These are phyloP conservation scores for Poronia punctata DNA, from an alignment of 495 filamentous ascomycete genomes.

Conservation along the genomic window DNA sequence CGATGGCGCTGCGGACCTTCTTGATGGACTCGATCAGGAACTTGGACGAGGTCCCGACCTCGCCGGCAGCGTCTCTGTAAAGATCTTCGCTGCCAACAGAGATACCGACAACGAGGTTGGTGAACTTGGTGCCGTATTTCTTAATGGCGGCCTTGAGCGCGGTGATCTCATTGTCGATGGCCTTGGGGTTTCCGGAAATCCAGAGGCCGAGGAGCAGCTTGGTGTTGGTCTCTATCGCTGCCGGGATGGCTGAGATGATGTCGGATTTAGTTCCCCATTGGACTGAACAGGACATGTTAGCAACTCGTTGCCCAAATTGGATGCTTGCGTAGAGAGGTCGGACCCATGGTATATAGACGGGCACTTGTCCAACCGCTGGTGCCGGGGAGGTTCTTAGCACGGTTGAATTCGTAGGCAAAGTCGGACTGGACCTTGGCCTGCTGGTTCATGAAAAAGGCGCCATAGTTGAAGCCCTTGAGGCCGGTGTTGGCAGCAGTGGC, in stretches of 20 bases:
- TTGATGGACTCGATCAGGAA: conserved; percentile 55
- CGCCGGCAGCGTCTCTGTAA: conserved; percentile 60
- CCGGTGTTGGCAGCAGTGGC: conserved; percentile 33
- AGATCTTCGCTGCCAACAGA: conserved; percentile 81
- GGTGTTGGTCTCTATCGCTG: conserved; percentile 60
- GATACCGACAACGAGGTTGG: conserved; percentile 62
- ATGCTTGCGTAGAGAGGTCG: conserved; percentile 5
- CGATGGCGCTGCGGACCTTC: conserved; percentile 48
- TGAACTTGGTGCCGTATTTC: conserved; percentile 53
- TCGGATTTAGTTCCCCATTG: conserved; percentile 49
- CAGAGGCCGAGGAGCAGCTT: conserved; percentile 66
- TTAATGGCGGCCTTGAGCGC: conserved; percentile 55
- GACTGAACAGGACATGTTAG: conserved; percentile 12
- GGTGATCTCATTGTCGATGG: conserved; percentile 55
- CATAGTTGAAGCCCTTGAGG: conserved; percentile 72
- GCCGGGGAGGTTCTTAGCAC: conserved; percentile 58
- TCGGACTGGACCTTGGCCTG: conserved; percentile 51
- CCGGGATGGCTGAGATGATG: conserved; percentile 57
- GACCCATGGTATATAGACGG: conserved; percentile 37
- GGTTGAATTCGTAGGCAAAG: conserved; percentile 59
- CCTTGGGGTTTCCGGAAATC: conserved; percentile 53
- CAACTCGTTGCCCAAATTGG: background rate
- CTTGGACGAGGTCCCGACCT: conserved; percentile 48
- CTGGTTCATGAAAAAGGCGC: conserved; percentile 53
- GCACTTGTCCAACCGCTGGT: conserved; percentile 65